Conservation (phyloP, 1,139 yeast genomes). For the Zygotorulaspora mrakii region DNA sequence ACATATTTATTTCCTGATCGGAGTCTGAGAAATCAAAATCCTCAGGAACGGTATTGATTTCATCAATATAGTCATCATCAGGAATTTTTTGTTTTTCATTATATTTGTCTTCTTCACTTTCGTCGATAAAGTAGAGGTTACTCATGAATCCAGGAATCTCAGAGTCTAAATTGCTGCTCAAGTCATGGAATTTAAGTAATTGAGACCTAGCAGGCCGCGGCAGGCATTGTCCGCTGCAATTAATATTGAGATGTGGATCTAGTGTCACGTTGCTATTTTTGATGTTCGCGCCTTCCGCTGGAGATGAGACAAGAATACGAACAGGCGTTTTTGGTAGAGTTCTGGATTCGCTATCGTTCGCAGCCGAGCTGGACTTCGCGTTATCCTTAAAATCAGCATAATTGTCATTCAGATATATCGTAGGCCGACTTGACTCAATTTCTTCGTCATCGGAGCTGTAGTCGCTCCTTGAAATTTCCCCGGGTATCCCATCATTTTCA, state of each 20-base stretch:
- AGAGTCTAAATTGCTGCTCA: constrained; percentile 32
- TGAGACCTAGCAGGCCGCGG: constrained; percentile 34
- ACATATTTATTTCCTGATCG: constrained; percentile 23
- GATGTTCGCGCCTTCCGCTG: background rate
- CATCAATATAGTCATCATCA: constrained; percentile 43
- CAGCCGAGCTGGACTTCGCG: background rate
- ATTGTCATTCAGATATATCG: background rate
- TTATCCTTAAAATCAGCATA: background rate
- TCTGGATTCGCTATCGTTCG: background rate
- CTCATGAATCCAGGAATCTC: constrained; percentile 35
- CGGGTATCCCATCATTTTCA: constrained; percentile 1
- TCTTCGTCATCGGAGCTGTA: background rate
- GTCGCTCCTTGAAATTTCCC: background rate
- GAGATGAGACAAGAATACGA: constrained; percentile 8
- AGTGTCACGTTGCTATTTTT: background rate
- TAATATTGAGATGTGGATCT: constrained; percentile 3
- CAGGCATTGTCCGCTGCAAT: constrained; percentile 10
- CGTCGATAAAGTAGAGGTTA: constrained; percentile 36
- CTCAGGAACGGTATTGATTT: constrained; percentile 55
- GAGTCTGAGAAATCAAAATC: constrained; percentile 52
- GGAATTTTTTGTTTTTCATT: constrained; percentile 20
- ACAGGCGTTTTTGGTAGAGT: constrained; percentile 10
- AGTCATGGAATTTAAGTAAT: constrained; percentile 34
- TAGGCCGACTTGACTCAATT: background rate
- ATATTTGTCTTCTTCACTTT: constrained; percentile 35